phyloP scores from a whole-genome alignment of 768 basidiomycete species.

The Boletus tomentosulus region DNA sequence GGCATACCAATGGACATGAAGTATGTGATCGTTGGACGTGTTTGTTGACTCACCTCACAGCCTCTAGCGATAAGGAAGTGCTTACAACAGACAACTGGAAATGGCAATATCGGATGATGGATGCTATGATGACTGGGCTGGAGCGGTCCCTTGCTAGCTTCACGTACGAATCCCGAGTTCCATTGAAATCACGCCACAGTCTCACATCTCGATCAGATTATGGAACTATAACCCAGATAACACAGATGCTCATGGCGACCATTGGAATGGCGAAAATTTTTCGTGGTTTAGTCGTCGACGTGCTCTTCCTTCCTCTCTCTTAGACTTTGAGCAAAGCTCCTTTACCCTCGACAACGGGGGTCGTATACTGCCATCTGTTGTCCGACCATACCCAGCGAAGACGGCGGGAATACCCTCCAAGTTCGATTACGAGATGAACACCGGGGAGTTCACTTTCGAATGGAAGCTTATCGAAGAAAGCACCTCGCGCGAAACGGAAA shows the following conservation, averaged over 20 bases:
- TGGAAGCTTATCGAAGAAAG: slow-evolving; percentile 42
- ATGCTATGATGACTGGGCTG: slow-evolving; percentile 80
- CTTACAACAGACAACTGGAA: slow-evolving; percentile 68
- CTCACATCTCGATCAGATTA: slow-evolving; percentile 43
- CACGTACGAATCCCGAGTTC: slow-evolving; percentile 54
- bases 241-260: slow-evolving; percentile 70
- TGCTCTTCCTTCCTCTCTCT: slow-evolving; percentile 49
- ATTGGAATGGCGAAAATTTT: slow-evolving; percentile 98
- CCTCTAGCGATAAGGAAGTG: slow-evolving; percentile 59
- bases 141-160: slow-evolving; percentile 77
- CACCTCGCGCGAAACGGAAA: slow-evolving; percentile 67
- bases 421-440: slow-evolving; percentile 76
- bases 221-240: slow-evolving; percentile 97
- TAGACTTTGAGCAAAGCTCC: slow-evolving; percentile 57
- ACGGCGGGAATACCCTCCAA: slow-evolving; percentile 77
- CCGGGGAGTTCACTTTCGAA: slow-evolving; percentile 58
- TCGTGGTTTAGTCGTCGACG: slow-evolving; percentile 80
- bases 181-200: not conserved
- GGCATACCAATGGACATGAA: slow-evolving; percentile 98
- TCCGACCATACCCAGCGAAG: slow-evolving; percentile 90
- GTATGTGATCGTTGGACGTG: slow-evolving; percentile 40
- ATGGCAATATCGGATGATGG: slow-evolving; percentile 93
- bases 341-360: slow-evolving; percentile 80
- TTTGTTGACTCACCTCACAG: not conserved
- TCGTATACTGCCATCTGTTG: slow-evolving; percentile 70